Percentiles rank a stretch among this genome's conserved stretches.
Evolutionary conservation across 768 basidiomycete species (phyloP).

Genomic region (Phylloporus arenicola): DNA sequence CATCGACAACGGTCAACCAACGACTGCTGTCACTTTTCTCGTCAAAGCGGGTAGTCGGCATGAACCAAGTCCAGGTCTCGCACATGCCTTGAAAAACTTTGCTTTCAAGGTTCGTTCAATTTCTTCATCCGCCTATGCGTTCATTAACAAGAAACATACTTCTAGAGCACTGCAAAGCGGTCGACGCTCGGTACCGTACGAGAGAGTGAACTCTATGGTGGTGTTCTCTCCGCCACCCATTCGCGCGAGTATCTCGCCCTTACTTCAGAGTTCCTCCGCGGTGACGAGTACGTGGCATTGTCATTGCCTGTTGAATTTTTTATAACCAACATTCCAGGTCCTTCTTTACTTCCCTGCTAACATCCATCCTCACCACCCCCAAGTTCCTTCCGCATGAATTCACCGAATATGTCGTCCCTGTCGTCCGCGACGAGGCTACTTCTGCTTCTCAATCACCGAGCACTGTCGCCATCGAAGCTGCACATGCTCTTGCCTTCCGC

Average conservation of each 20-base stretch:
- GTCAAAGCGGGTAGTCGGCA: constrained; percentile 91
- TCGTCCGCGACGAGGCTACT: constrained; percentile 64
- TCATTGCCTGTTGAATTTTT: not conserved
- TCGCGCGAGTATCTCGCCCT: constrained; percentile 87
- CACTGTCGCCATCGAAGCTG: constrained; percentile 74
- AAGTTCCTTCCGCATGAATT: constrained; percentile 78
- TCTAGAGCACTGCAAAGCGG: constrained; percentile 77
- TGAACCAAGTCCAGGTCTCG: constrained; percentile 84
- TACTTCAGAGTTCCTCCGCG: constrained; percentile 91
- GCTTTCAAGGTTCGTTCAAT: constrained; percentile 82
- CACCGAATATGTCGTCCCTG: constrained; percentile 65
- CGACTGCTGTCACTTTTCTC: constrained; percentile 80
- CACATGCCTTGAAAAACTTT: constrained; percentile 95
- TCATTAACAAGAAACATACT: not conserved
- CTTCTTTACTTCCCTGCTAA: constrained; percentile 87
- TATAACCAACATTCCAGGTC: constrained; percentile 40
- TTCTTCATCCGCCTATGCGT: not conserved
- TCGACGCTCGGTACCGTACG: constrained; percentile 88
- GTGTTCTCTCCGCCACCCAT: constrained; percentile 78
- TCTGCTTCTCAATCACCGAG: constrained; percentile 56
- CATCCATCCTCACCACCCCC: constrained; percentile 77
- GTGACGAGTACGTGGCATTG: constrained; percentile 78
- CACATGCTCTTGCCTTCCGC: constrained; percentile 91
- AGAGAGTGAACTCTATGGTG: constrained; percentile 91
- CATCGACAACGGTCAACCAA: constrained; percentile 77